Conservation (phyloP, 345 rosid species). For the Pelargonium nanum region DNA sequence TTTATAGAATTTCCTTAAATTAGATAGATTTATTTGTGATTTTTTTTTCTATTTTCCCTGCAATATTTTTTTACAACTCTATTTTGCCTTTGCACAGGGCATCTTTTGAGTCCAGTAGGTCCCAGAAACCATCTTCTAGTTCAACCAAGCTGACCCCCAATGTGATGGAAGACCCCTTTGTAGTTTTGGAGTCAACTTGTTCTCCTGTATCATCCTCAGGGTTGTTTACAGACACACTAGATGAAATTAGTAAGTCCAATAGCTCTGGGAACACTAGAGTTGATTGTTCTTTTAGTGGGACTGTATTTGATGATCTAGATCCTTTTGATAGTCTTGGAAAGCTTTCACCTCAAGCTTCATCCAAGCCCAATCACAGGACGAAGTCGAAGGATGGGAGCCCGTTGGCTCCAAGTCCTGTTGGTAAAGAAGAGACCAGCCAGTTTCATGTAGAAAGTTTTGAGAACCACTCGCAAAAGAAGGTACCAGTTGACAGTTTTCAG, state of each 20-base stretch:
- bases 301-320: constrained; percentile 50
- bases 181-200: constrained; percentile 10
- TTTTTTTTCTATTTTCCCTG: background rate
- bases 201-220: constrained; percentile 15
- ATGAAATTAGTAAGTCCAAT: constrained; percentile 11
- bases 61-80: background rate
- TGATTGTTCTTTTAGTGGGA: constrained; percentile 16
- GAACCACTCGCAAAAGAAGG: constrained; percentile 28
- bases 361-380: constrained; percentile 33
- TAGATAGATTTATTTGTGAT: background rate
- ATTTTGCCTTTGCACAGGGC: constrained; percentile 13
- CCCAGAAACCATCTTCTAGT: constrained; percentile 13
- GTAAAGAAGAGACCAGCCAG: constrained; percentile 31
- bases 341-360: constrained; percentile 31
- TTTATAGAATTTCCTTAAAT: background rate
- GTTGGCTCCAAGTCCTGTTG: constrained; percentile 25
- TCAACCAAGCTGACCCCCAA: constrained; percentile 4
- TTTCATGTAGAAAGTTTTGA: constrained; percentile 27
- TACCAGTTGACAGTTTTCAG: constrained; percentile 28
- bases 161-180: constrained; percentile 18
- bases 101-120: constrained; percentile 9
- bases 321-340: constrained; percentile 55
- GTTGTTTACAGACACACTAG: constrained; percentile 13
- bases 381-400: constrained; percentile 46
- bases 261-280: constrained; percentile 11